Base-by-base conservation (phyloP, 176 grass and related monocot species). In the Oryza longistaminata region DNA sequence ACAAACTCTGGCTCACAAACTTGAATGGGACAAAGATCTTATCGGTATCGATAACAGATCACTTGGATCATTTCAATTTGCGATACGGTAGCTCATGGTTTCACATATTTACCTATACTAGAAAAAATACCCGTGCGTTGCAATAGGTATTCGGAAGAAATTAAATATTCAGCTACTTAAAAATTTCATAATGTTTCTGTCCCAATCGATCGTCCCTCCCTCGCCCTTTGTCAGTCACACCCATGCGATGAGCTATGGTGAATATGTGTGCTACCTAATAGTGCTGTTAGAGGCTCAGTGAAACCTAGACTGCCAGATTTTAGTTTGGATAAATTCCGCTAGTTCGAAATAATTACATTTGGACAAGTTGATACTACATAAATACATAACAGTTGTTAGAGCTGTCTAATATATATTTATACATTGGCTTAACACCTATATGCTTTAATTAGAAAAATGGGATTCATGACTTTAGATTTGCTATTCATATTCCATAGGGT, bases 341-440 rank as follows among this genome's bases (percentile, higher is more conserved):
- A 9, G 11, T 61, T 82, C 10, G 49, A 44, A 44, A 60, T 17
- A 11, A 70, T 40, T 33, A 60, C n/a, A 33, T 60, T 68, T 76
- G 14, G 66, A 14, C 13, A 64, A 22, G 39, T 64, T 73, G 58
- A 14, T 86, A 79, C 64, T 52, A 78, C 17, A 35, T 60, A 16
- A 73, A 39, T 73, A 49, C 64, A 65, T 17, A 26, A 21, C 24
- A 45, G 13, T 64, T 78, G 34, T 64, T 64, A 78, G 58, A 78
- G 58, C 76, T 65, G 75, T 34, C n/a, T 40, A 37, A 77, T 8
- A 17, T 34, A 53, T 21, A 55, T 55, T 19, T 55, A 55, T 19
- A 16, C 52, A 21, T 55, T 8, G 17, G 53, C 19, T 21, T 58
- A 58, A 17, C n/a, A 58, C 53, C 53, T 58, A 21, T 58, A 21